These are phyloP conservation scores for Neurospora sp. DNA, from an alignment of 495 filamentous ascomycete species.

Conservation along the genomic window DNA sequence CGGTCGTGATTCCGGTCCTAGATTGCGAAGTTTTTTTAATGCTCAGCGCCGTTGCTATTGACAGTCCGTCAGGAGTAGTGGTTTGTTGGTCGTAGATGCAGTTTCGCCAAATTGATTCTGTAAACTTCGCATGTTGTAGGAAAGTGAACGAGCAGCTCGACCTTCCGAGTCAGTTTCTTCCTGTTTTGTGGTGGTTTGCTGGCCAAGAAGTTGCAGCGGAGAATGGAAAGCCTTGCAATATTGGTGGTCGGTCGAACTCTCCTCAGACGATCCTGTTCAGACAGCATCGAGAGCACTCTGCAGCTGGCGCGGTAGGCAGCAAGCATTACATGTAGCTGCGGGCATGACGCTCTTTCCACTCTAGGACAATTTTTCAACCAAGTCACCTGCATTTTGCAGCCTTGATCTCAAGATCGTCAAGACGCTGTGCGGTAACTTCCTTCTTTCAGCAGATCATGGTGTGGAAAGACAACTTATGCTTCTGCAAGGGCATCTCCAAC, in stretches of 20 bases:
- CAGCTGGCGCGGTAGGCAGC: not conserved
- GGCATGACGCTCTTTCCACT: not conserved
- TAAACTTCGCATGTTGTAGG: not conserved
- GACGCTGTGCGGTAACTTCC: no score
- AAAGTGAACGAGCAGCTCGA: not conserved
- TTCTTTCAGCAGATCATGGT: not conserved
- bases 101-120: not conserved
- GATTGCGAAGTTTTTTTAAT: not conserved
- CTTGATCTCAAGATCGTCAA: not conserved
- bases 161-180: not conserved
- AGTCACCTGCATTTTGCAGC: not conserved
- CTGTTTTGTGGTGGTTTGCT: not conserved
- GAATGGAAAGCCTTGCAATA: not conserved
- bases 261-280: not conserved
- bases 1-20: not conserved
- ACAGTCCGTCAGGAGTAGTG: not conserved
- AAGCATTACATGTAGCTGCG: not conserved
- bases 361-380: not conserved
- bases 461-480: no score
- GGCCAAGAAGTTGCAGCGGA: not conserved
- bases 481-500: no score
- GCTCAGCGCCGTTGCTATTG: not conserved
- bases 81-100: not conserved
- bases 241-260: not conserved
- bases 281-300: not conserved